A percentile compares a stretch with the other conserved stretches of the same genome.
Conservation (phyloP, 306 rosid species). For the barrel medic (Medicago truncatula) region MtrunA17r5.0-ANR NC_053049.1:30945001-30945500, state of each 20-base stretch:
- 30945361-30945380: too few species aligned
- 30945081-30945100: conserved; percentile 91
- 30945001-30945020: conserved; percentile 97
- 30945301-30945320: too few species aligned
- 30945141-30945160: conserved; percentile 78
- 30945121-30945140: conserved; percentile 73
- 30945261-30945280: too few species aligned
- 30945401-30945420: too few species aligned
- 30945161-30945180: conserved; percentile 60
- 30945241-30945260: neutral
- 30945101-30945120: conserved; percentile 97
- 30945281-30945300: neutral
- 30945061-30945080: conserved; percentile 82
- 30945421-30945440: neutral
- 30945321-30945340: too few species aligned
- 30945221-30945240: too few species aligned
- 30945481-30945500: conserved; percentile 85
- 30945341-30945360: too few species aligned
- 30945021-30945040: conserved; percentile 80
- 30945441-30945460: conserved; percentile 2
- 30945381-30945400: too few species aligned
- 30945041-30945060: conserved; percentile 68
- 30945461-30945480: neutral
- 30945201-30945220: too few species aligned
- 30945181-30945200: neutral